A percentile compares a stretch with the other conserved stretches of the same genome.
Evolutionary conservation across 768 basidiomycete genomes (phyloP).

Genomic region (Exsudoporus frostii): DNA sequence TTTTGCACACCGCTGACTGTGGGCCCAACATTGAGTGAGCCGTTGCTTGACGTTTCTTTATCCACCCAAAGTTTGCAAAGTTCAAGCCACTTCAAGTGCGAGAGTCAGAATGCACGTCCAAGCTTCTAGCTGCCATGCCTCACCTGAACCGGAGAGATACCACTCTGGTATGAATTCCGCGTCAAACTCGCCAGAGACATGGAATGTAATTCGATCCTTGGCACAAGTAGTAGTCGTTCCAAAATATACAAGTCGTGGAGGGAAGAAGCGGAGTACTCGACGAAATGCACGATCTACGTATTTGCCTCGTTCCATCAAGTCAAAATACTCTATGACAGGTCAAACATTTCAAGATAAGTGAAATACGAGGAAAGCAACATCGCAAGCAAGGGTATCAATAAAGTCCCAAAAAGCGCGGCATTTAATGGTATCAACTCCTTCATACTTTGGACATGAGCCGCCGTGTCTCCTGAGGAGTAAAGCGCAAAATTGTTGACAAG

Average conservation of each 20-base stretch:
- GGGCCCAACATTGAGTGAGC: conserved; percentile 42
- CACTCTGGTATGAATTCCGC: conserved; percentile 70
- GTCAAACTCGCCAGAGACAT: conserved; percentile 74
- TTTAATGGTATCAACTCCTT: conserved; percentile 5
- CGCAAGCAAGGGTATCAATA: neutral
- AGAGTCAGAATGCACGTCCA: conserved; percentile 1
- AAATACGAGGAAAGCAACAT: neutral
- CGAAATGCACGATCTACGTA: neutral
- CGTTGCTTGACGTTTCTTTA: conserved; percentile 41
- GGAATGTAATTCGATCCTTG: neutral
- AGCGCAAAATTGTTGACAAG: conserved; percentile 85
- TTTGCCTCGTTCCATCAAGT: neutral
- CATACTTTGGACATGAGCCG: conserved; percentile 85
- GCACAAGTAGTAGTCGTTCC: neutral
- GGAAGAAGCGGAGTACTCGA: neutral
- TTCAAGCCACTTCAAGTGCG: conserved; percentile 55
- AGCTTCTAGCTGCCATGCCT: conserved; percentile 13
- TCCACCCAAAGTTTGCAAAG: conserved; percentile 61
- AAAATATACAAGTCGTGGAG: neutral
- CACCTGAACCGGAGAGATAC: conserved; percentile 63
- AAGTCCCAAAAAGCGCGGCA: neutral
- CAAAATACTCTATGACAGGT: neutral
- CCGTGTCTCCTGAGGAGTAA: conserved; percentile 93
- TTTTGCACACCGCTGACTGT: conserved; percentile 54
- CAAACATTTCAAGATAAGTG: neutral